Base-by-base conservation (phyloP, 139 green algal species). In the Chlamydomonas incerta region DNA sequence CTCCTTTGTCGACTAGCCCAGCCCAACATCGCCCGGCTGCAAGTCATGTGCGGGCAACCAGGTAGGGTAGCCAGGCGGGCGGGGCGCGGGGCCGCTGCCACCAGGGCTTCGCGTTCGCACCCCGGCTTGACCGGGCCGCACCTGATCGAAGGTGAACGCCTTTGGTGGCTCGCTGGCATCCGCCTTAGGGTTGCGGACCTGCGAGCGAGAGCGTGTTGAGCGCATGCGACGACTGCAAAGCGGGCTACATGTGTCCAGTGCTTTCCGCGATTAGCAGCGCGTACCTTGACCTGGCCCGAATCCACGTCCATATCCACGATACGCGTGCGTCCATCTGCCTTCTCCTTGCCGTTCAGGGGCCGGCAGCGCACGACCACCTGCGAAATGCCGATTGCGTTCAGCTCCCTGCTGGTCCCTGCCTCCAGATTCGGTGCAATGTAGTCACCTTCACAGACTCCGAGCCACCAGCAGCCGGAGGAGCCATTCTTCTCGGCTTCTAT, bases 361-460 rank as follows among this genome's bases (percentile, higher is more conserved):
- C 95, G 84, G 80, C 95, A 97, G 28, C 95, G 85, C 28, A 98
- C 94, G 11, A 96, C 92, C 34, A 98, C 95, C 90, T 94, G 91
- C 67, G 31, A 29, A 21, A 70, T 35, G 63, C 63, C 29, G 17
- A 70, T 15, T 23, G 26, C 28, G n/a, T 41, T 37, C n/a, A 70
- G 63, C 63, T 24, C n/a, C 18, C n/a, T 37, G n/a, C n/a, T 11
- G 8, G 15, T 66, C 8, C 58, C 6, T 11, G 15, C 24, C 34
- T 14, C 29, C 3, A 18, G 3, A 14, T 37, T 31, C 3, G 60
- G 1, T 15, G 23, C 24, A n/a, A 2, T 11, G 8, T 66, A n/a
- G 8, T n/a, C 9, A 70, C 63, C 63, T 70, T 37, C 63, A 70
- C 60, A 4, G 63, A 35, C 63, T 70, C 63, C 28, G 62, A 31